These are phyloP conservation scores for Vaccinium vitisidaea DNA, from an alignment of 148 eudicot species.

Conservation along the genomic window DNA sequence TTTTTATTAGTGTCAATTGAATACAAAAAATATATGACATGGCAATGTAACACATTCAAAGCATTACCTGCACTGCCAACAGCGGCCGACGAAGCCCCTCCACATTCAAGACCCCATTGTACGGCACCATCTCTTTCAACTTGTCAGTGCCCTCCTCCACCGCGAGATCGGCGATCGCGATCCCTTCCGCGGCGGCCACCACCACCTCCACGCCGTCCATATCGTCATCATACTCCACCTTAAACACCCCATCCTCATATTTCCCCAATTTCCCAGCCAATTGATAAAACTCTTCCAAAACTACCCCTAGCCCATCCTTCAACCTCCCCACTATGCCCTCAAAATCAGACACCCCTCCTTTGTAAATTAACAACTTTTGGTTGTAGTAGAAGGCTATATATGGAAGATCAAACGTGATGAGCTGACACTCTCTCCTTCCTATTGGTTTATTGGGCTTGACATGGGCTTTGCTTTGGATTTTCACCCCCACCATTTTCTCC, in stretches of 20 bases:
- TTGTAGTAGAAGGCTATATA: slow-evolving; percentile 88
- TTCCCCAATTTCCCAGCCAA: slow-evolving; percentile 73
- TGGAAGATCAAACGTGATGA: slow-evolving; percentile 90
- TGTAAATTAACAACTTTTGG: slow-evolving; percentile 79
- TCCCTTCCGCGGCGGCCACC: slow-evolving; percentile 46
- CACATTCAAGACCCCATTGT: slow-evolving; percentile 61
- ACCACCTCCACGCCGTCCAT: slow-evolving; percentile 75
- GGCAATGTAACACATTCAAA: neutral
- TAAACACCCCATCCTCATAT: slow-evolving; percentile 86
- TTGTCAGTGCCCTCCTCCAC: slow-evolving; percentile 45
- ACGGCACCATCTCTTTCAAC: slow-evolving; percentile 77
- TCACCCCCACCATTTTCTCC: slow-evolving; percentile 38
- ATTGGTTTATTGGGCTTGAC: slow-evolving; percentile 65
- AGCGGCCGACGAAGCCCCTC: slow-evolving; percentile 85
- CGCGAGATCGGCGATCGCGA: slow-evolving; percentile 40
- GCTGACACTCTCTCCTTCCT: slow-evolving; percentile 68
- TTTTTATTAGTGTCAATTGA: too few relatives aligned
- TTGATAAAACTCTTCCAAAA: slow-evolving; percentile 77
- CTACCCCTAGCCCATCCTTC: slow-evolving; percentile 61
- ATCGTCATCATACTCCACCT: slow-evolving; percentile 81
- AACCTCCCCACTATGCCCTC: slow-evolving; percentile 49
- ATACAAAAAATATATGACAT: neutral
- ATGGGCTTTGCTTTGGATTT: slow-evolving; percentile 46
- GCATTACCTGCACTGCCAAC: slow-evolving; percentile 69
- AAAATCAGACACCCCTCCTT: slow-evolving; percentile 39